Conservation (phyloP, 2,329 filamentous ascomycete genomes). For the Ophiostoma pallidulum region DNA sequence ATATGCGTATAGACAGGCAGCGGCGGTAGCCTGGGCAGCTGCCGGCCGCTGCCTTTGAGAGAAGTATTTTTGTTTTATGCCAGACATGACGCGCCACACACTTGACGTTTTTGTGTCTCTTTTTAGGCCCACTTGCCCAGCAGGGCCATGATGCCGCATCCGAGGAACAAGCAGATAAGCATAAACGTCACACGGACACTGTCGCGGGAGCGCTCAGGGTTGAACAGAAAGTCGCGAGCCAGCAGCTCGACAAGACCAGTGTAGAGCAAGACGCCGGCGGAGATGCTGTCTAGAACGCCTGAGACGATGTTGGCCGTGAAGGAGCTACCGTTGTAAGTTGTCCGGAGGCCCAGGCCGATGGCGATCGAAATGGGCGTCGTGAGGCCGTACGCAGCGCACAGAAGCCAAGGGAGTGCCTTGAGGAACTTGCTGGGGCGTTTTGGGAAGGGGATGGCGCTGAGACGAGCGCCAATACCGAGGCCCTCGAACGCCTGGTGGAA, state of each 20-base stretch:
- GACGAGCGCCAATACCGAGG: conserved; percentile 77
- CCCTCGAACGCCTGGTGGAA: conserved; percentile 95
- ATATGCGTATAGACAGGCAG: too few species aligned
- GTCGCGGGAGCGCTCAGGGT: conserved; percentile 69
- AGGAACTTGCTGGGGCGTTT: conserved; percentile 59
- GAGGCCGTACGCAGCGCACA: conserved; percentile 63
- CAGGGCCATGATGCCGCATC: conserved; percentile 70
- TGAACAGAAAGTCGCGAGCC: conserved; percentile 97
- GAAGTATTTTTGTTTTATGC: too few species aligned
- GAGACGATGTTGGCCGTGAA: conserved; percentile 64
- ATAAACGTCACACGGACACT: conserved; percentile 59
- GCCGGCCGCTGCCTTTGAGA: too few species aligned
- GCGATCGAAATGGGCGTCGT: conserved; percentile 81
- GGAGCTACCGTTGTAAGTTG: conserved; percentile 47
- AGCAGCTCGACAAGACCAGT: conserved; percentile 92
- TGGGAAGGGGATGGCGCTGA: conserved; percentile 51
- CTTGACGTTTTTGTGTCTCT: too few species aligned
- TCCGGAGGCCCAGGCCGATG: conserved; percentile 67
- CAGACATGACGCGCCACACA: too few species aligned
- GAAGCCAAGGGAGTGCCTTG: conserved; percentile 63
- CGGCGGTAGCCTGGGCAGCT: too few species aligned
- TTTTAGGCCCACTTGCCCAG: conserved; percentile 81
- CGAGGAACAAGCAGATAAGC: conserved; percentile 63
- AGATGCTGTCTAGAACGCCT: conserved; percentile 83
- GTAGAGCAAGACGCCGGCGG: conserved; percentile 85